Base-by-base conservation (phyloP, 257 asterid species). In the Forsythia suspensa region DNA sequence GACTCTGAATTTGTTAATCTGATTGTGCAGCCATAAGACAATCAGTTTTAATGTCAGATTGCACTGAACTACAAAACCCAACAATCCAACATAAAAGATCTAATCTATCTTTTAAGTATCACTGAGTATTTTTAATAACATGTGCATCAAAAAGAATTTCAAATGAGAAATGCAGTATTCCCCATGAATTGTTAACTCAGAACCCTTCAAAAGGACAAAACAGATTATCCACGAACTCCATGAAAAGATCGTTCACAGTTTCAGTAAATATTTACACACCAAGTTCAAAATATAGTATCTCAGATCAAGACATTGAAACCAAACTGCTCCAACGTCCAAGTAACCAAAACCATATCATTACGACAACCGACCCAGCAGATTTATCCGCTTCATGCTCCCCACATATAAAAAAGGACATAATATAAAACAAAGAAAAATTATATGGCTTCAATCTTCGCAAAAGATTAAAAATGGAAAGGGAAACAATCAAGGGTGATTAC, bases 1-100 rank as follows among this genome's bases (percentile, higher is more conserved):
- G 44, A 96, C 75, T 82, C 79, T 91, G 82, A 91, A 94, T 87
- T 94, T 96, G 82, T 90, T 97, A 65, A 89, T 94, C 99, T 96
- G 88, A 79, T 86, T 46, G 16, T 73, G 83, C 84, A 86, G 72
- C 59, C 65, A 81, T 13, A 20, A 20, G 43, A 74, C 65, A 13
- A 10, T 48, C 44, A 20, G 69, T 75, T 63, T 41, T 77, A 4
- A 39, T 57, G 71, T 67, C 70, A 75, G 75, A 70, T 3, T 43
- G 61, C 80, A 74, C 6, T 63, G 70, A 63, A 29, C 37, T 3
- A 57, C 34, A 34, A 74, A 78, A 15, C 66, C n/a, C 68, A 18
- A 65, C 15, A 34, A 77, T 40, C 68, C 40, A 75, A 11, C 36
- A 34, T 4, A 13, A 68, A 77, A 39, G 18, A 18, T 43, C 57